Conservation (phyloP, 2,329 filamentous ascomycete genomes). For the Scedosporium dehoogii region DNA sequence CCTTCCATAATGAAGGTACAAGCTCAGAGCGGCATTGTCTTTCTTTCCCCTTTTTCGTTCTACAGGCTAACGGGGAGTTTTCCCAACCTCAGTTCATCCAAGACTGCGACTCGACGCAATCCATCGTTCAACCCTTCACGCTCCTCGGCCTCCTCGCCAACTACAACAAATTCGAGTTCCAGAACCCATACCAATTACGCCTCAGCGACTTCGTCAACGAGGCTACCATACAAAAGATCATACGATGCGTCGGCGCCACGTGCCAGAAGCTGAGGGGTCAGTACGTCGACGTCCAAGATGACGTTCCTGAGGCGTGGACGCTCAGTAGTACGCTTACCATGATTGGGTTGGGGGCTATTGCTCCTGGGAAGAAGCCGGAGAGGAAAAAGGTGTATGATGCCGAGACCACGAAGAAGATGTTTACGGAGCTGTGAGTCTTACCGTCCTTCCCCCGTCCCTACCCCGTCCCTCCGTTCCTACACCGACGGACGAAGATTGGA, state of each 20-base stretch:
- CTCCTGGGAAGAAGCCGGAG: conserved; percentile 56
- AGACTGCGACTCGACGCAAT: conserved; percentile 56
- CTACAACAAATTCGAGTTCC: conserved; percentile 99
- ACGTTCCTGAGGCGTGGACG: conserved; percentile 83
- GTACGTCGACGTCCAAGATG: conserved; percentile 82
- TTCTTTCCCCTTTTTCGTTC: background rate
- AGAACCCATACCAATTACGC: conserved; percentile 88
- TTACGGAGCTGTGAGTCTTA: conserved; percentile 60
- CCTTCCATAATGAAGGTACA: conserved; percentile 86
- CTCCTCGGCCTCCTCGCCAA: conserved; percentile 83
- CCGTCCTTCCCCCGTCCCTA: background rate
- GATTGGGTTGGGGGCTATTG: conserved; percentile 71
- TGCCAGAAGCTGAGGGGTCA: conserved; percentile 59
- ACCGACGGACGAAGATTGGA: too few relatives aligned
- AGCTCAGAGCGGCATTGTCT: background rate
- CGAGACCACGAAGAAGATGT: conserved; percentile 74
- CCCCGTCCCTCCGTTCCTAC: too few relatives aligned
- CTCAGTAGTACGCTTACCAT: conserved; percentile 71
- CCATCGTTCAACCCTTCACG: conserved; percentile 65
- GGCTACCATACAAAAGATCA: conserved; percentile 70
- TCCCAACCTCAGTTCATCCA: conserved; percentile 59
- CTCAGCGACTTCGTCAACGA: conserved; percentile 96
- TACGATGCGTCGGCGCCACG: conserved; percentile 63
- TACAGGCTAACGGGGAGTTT: background rate
- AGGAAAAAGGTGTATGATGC: conserved; percentile 51